These are phyloP conservation scores for Tetragonia tetragonoides DNA, from an alignment of 148 eudicot genomes.

Conservation along the genomic window DNA sequence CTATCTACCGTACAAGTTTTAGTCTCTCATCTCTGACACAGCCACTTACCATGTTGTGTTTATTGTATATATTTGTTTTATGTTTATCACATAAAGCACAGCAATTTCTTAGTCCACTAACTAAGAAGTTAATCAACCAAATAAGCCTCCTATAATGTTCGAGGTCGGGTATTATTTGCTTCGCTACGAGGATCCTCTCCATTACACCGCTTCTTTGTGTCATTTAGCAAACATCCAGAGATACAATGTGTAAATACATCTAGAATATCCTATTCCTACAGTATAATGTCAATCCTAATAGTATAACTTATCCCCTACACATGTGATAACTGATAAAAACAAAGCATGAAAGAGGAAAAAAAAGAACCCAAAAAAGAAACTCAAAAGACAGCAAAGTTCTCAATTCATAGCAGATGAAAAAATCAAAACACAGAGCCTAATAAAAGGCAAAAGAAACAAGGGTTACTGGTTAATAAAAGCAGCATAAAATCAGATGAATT, in stretches of 20 bases:
- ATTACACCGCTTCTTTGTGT: too few species aligned
- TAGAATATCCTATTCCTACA: too few species aligned
- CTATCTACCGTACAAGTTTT: constrained; percentile 26
- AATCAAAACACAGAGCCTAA: not conserved
- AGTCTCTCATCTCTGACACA: constrained; percentile 15
- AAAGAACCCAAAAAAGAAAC: not conserved
- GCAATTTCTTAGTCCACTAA: too few species aligned
- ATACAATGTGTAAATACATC: too few species aligned
- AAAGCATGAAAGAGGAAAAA: not conserved
- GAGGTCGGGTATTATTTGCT: too few species aligned
- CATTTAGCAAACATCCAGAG: too few species aligned
- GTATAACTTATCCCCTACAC: too few species aligned
- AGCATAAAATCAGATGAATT: not conserved
- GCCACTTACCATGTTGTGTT: not conserved
- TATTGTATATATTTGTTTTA: not conserved
- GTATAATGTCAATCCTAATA: too few species aligned
- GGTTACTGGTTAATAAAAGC: not conserved
- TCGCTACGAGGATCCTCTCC: too few species aligned
- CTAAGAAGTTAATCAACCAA: too few species aligned
- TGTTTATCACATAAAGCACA: not conserved
- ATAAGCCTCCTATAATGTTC: too few species aligned
- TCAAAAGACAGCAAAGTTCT: not conserved
- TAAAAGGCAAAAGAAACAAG: not conserved
- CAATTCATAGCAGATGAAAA: not conserved
- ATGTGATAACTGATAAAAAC: too few species aligned